Base-by-base conservation (phyloP, 495 filamentous ascomycete species). In the Neurospora sp. region DNA sequence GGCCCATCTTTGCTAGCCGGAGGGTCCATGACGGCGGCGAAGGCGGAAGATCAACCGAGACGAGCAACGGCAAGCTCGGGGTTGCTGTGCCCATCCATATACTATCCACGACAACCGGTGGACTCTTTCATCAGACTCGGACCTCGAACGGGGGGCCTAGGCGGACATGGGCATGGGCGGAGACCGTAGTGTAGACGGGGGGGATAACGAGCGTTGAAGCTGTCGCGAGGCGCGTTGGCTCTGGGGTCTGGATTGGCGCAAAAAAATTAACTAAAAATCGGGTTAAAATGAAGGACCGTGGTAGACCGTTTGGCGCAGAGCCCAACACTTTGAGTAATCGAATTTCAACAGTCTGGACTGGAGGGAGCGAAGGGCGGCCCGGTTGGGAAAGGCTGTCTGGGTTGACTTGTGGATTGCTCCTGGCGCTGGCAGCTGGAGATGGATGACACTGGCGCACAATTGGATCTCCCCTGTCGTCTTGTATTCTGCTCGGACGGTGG, bases 11-110 rank as follows among this genome's bases (percentile, higher is more conserved):
- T 35, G 70, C 75, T 75, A 48, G 78, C 76, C 70, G 80, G 79
- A 72, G 81, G 79, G 46, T 84, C 82, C 82, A 86, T 84, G 77
- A 73, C 79, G 79, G 77, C 59, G 74, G 72, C 73, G 77, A 74
- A 74, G 73, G 76, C 72, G 70, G 75, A 74, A 74, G 54, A 66
- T 66, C 54, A 66, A 66, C 54, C 54, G 27, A 62, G 78, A 77
- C 74, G 76, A 79, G 73, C 48, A 31, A 23, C 78, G 72, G 77
- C 76, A 76, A 76, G 71, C 73, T 75, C 73, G 59, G 75, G 75
- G 76, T 71, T 73, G 76, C 71, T 73, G 69, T 74, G 73, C 74
- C 81, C 82, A 82, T 66, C 54, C 54, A 35, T 66, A 35, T 82
- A 73, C 76, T 77, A 82, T 73, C 76, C 73, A 75, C 74, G 46